Base-by-base conservation (phyloP, 208 protist genomes). In the Trypanosoma scelopori region DNA sequence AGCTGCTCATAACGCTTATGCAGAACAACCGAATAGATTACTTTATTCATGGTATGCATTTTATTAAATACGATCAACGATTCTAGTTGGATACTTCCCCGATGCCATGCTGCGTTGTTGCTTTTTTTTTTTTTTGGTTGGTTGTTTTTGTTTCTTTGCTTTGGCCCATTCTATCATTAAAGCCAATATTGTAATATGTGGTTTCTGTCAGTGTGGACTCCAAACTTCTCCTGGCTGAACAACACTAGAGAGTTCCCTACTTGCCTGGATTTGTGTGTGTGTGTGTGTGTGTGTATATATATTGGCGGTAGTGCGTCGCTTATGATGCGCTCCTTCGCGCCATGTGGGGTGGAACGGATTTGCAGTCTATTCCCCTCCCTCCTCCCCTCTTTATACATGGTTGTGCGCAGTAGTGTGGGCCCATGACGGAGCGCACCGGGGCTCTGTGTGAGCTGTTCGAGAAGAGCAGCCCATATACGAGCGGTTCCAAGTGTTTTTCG, bases 1-100 rank as follows among this genome's bases (percentile, higher is more conserved):
- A 59, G 16, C 42, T 86, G 22, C n/a, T 87, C 18, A 25, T 51
- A 35, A 79, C 73, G 12, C 48, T 92, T 0, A 78, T 79, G 18
- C 56, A 76, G 12, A 78, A 88, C 55, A 92, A 89, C 61, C 77
- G 79, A 22, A 65, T 94, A 55, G 78, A 94, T 64, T 92, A 83
- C 55, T 92, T 87, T 68, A 77, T 91, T 0, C 65, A 63, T 18
- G 71, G 68, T 16, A 56, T 43, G 23, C 66, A 64, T 16, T 47
- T 66, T 15, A 67, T 46, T 22, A 48, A 0, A 20, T 39, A 61
- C 18, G 23, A 59, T 56, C 43, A 22, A 3, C 18, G 5, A 25
- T 50, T 58, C 50, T 51, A 55, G n/a, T 43, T 27, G 3, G 20
- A 18, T n/a, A 9, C 9, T 37, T 37, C 32, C 9, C 9, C 5